Evolutionary conservation across 2,329 filamentous ascomycete genomes (phyloP).

Genomic region (Diplocarpon rosae): DNA sequence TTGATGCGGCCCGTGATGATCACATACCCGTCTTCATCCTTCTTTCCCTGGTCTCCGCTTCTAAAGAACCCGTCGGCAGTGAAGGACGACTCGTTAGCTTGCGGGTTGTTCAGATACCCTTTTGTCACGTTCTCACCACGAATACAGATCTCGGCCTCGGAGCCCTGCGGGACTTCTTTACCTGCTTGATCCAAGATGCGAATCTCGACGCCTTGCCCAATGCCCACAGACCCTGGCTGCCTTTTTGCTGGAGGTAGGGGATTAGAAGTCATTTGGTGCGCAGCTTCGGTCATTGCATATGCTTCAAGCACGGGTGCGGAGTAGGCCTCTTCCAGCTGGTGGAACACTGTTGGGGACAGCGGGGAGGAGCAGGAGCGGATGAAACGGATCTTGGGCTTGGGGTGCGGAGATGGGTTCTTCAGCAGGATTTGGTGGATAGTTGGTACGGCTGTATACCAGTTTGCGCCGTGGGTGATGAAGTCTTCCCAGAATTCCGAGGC

Average conservation of each 20-base stretch:
- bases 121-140: conserved; percentile 72
- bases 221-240: conserved; percentile 70
- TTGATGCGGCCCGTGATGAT: conserved; percentile 88
- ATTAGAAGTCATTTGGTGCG: conserved; percentile 76
- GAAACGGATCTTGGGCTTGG: conserved; percentile 66
- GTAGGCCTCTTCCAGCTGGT: conserved; percentile 66
- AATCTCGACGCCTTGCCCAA: conserved; percentile 75
- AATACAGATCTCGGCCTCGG: conserved; percentile 75
- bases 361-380: conserved; percentile 82
- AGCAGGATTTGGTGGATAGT: conserved; percentile 87
- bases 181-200: conserved; percentile 63
- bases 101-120: conserved; percentile 74
- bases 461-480: conserved; percentile 62
- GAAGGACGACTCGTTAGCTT: conserved; percentile 65
- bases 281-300: conserved; percentile 87
- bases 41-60: conserved; percentile 76
- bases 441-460: conserved; percentile 90
- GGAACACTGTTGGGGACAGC: conserved; percentile 69
- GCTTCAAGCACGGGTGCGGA: conserved; percentile 76
- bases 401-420: conserved; percentile 56
- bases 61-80: conserved; percentile 72
- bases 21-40: conserved; percentile 70
- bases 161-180: conserved; percentile 54
- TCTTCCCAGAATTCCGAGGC: conserved; percentile 74
- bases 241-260: conserved; percentile 59